A percentile compares a stretch with the other conserved stretches of the same genome.
phyloP scores from a whole-genome alignment of 495 filamentous ascomycete species.

The Daldinia grandis region DNA sequence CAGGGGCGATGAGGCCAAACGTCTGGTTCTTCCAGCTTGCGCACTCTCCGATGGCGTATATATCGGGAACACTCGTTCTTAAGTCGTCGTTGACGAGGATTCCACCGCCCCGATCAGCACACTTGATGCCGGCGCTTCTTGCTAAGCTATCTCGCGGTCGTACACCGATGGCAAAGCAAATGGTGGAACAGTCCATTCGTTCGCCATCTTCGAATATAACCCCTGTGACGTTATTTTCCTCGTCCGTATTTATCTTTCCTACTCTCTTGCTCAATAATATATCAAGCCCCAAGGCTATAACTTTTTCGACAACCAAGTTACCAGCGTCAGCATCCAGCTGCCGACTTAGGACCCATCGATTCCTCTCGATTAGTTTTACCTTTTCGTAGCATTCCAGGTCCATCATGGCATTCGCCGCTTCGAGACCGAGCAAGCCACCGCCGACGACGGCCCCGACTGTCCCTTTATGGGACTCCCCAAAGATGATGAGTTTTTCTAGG shows the following conservation, averaged over 20 bases:
- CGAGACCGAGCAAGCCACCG: slow-evolving; percentile 88
- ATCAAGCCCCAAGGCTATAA: slow-evolving; percentile 81
- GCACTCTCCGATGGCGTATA: slow-evolving; percentile 95
- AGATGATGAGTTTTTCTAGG: slow-evolving; percentile 81
- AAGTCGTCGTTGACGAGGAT: slow-evolving; percentile 78
- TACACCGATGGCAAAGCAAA: slow-evolving; percentile 95
- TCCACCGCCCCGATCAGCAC: slow-evolving; percentile 76
- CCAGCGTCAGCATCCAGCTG: slow-evolving; percentile 91
- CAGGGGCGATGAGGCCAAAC: slow-evolving; percentile 92
- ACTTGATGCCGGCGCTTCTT: slow-evolving; percentile 72
- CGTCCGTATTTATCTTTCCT: slow-evolving; percentile 72
- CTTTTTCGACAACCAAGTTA: slow-evolving; percentile 83
- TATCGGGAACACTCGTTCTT: slow-evolving; percentile 72
- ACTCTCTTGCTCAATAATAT: slow-evolving; percentile 84
- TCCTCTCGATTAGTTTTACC: slow-evolving; percentile 88
- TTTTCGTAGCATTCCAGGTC: slow-evolving; percentile 80
- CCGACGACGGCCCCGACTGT: slow-evolving; percentile 82
- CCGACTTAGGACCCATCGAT: slow-evolving; percentile 85
- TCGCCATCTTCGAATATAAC: slow-evolving; percentile 88
- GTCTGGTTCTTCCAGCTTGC: slow-evolving; percentile 94
- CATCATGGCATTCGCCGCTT: slow-evolving; percentile 96
- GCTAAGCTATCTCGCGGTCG: slow-evolving; percentile 85
- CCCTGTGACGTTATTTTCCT: slow-evolving; percentile 73
- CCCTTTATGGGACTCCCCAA: slow-evolving; percentile 70
- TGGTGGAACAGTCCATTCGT: slow-evolving; percentile 78